These are phyloP conservation scores for Trichoderma polysporum DNA, from an alignment of 2,329 filamentous ascomycete genomes.

Conservation along the genomic window DNA sequence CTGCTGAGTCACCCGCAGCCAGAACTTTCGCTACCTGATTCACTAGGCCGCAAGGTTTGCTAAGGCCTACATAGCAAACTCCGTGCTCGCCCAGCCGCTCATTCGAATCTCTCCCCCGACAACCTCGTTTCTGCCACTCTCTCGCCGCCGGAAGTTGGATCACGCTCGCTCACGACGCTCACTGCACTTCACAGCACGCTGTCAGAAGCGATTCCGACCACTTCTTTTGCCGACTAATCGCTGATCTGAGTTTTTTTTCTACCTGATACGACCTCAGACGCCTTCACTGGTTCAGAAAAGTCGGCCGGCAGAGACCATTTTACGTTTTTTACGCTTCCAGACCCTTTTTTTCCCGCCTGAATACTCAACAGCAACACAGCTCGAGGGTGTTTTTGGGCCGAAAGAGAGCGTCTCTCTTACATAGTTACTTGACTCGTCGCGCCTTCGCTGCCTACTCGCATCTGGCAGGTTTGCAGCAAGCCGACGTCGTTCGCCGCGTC, in stretches of 20 bases:
- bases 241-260: constrained; percentile 35
- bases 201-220: constrained; percentile 29
- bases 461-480: background rate
- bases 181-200: constrained; percentile 24
- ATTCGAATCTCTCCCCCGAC: constrained; percentile 25
- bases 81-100: constrained; percentile 14
- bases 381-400: background rate
- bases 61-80: constrained; percentile 3
- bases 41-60: constrained; percentile 5
- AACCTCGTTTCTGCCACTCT: constrained; percentile 32
- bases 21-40: constrained; percentile 4
- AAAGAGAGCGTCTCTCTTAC: constrained; percentile 2
- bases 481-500: constrained; percentile 12
- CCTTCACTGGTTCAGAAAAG: constrained; percentile 61
- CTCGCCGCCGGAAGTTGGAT: constrained; percentile 39
- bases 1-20: constrained; percentile 11
- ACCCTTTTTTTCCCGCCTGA: background rate
- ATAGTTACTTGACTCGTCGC: constrained; percentile 16
- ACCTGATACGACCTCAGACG: constrained; percentile 46
- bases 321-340: background rate
- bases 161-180: constrained; percentile 28
- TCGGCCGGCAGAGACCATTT: constrained; percentile 34
- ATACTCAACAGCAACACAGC: background rate
- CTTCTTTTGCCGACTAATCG: constrained; percentile 39
- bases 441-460: background rate